Percentiles rank a stretch among this genome's conserved stretches.
Conservation (phyloP, 2,329 filamentous ascomycete genomes). For the Botrytis cinerea region DNA sequence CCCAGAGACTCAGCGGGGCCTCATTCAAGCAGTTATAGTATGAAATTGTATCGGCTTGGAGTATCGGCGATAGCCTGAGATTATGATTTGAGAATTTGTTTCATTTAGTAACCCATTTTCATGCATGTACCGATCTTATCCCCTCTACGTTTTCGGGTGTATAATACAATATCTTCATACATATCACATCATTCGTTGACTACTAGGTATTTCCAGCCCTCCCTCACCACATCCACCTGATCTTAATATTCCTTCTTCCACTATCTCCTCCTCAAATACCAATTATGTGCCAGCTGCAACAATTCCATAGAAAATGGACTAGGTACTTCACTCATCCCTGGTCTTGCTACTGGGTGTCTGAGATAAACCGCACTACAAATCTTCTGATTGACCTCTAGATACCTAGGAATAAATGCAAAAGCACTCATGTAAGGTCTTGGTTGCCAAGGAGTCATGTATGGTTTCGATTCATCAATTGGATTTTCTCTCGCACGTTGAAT, state of each 20-base stretch:
- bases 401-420: slow-evolving; percentile 92
- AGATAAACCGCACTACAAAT: slow-evolving; percentile 95
- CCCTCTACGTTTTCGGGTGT: not conserved
- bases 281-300: slow-evolving; percentile 85
- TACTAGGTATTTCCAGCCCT: not conserved
- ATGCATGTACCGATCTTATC: not conserved
- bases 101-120: not conserved
- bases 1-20: not conserved
- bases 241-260: slow-evolving; percentile 19
- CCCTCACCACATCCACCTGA: not conserved
- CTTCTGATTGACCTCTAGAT: slow-evolving; percentile 97
- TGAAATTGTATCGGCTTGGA: not conserved
- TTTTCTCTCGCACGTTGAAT: slow-evolving; percentile 60
- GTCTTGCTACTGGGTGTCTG: slow-evolving; percentile 86
- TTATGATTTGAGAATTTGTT: not conserved
- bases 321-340: slow-evolving; percentile 78
- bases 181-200: slow-evolving; percentile 26
- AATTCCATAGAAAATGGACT: slow-evolving; percentile 73
- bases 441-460: slow-evolving; percentile 88
- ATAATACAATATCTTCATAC: slow-evolving; percentile 28
- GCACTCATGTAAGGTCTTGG: slow-evolving; percentile 85
- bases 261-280: slow-evolving; percentile 67
- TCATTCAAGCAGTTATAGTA: not conserved
- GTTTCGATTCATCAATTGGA: slow-evolving; percentile 72
- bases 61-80: not conserved